A percentile compares a stretch with the other conserved stretches of the same genome.
Evolutionary conservation across 345 rosid species (phyloP).

Genomic region (Salix purpurea): DNA sequence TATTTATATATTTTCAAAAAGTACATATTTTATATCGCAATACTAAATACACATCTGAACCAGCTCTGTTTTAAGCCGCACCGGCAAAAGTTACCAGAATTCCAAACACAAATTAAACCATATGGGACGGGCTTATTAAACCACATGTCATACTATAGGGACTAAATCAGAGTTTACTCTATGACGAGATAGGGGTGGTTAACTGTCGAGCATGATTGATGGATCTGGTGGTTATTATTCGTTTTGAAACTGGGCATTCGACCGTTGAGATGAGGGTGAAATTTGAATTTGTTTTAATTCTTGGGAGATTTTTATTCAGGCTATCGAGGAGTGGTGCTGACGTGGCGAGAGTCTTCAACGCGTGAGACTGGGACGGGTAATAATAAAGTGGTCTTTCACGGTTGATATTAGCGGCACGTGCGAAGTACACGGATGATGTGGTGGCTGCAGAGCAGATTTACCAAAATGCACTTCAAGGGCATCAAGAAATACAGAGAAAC

Average conservation of each 20-base stretch:
- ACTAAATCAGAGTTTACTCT: neutral
- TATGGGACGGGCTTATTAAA: neutral
- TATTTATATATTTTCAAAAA: no score
- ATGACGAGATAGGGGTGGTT: neutral
- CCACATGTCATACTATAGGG: neutral
- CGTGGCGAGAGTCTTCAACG: slow-evolving; percentile 15
- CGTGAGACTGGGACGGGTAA: slow-evolving; percentile 1
- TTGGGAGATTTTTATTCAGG: neutral
- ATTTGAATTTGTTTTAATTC: slow-evolving; percentile 33
- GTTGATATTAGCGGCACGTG: neutral
- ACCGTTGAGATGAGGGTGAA: slow-evolving; percentile 47
- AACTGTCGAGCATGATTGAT: slow-evolving; percentile 18
- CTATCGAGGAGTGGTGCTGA: slow-evolving; percentile 29
- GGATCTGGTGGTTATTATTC: slow-evolving; percentile 40
- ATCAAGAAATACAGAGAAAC: neutral
- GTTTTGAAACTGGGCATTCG: slow-evolving; percentile 8
- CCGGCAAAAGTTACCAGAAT: fast-evolving
- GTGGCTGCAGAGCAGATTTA: no score
- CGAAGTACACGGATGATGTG: neutral
- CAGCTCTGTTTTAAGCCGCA: no score
- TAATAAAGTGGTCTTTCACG: neutral
- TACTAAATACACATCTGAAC: no score
- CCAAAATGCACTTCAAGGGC: neutral
- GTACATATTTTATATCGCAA: fast-evolving
- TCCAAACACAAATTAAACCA: neutral